phyloP scores from a whole-genome alignment of 75 land plant species.

The Pseudotsuga menziesii region DNA sequence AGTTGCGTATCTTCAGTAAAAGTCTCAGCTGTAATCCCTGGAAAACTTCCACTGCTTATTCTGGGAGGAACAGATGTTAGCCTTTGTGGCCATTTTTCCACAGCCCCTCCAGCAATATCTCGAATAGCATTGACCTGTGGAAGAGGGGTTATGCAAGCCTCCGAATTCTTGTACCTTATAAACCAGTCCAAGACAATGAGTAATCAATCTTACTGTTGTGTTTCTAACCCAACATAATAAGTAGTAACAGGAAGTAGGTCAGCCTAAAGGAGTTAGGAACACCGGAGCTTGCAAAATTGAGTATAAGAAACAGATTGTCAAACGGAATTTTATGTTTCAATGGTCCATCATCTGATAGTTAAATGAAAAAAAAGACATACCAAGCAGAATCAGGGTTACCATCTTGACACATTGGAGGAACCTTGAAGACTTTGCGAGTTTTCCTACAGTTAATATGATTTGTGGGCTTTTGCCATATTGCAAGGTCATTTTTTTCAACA shows the following conservation, averaged over 20 bases:
- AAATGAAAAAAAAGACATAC: conserved; percentile 15
- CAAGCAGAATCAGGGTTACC: conserved; percentile 49
- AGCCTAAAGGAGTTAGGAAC: too few species aligned
- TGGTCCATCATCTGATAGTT: background rate
- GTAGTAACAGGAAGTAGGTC: too few species aligned
- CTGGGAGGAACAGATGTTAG: conserved; percentile 43
- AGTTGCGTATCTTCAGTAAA: conserved; percentile 35
- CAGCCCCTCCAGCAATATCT: conserved; percentile 44
- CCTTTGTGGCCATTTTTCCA: conserved; percentile 44
- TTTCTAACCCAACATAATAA: too few species aligned
- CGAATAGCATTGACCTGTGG: conserved; percentile 43
- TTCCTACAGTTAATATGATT: conserved; percentile 42
- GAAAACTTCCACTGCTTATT: conserved; percentile 50
- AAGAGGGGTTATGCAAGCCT: conserved; percentile 74
- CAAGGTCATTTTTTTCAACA: conserved; percentile 42
- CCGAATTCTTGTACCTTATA: conserved; percentile 67
- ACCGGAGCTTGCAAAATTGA: background rate
- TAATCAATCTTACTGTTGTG: background rate
- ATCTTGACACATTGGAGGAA: conserved; percentile 32
- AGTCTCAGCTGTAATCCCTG: conserved; percentile 25
- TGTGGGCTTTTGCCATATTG: conserved; percentile 60
- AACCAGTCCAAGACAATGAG: background rate
- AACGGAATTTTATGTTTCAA: background rate
- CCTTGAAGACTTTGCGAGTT: conserved; percentile 14
- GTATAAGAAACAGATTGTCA: background rate